These are phyloP conservation scores for Andalucia godoyi DNA, from an alignment of 78 protist genomes.

Conservation along the genomic window DNA sequence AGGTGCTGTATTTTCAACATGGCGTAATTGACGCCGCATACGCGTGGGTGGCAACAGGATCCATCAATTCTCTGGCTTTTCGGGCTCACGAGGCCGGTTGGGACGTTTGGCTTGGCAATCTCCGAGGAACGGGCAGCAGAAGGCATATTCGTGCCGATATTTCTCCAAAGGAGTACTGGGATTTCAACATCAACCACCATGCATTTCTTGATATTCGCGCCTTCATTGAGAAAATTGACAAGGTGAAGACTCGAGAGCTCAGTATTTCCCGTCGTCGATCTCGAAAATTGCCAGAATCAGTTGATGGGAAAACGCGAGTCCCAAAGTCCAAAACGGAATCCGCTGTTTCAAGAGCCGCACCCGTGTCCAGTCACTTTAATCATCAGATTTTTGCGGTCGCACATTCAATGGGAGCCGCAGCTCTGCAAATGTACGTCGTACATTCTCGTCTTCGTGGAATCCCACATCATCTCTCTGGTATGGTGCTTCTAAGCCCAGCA, in stretches of 20 bases:
- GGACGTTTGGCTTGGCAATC: slow-evolving; percentile 15
- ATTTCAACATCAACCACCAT: slow-evolving; percentile 11
- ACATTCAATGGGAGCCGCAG: slow-evolving; percentile 22
- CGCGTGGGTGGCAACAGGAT: slow-evolving; percentile 13
- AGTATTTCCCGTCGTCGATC: no score
- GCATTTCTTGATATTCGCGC: slow-evolving; percentile 2
- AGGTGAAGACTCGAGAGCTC: not conserved
- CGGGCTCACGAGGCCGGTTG: not conserved
- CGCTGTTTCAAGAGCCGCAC: no score
- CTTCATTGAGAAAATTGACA: not conserved
- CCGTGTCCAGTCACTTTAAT: no score
- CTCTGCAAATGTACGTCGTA: slow-evolving; percentile 5
- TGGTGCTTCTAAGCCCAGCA: slow-evolving; percentile 1
- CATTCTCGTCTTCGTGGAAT: not conserved
- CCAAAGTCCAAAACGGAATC: no score
- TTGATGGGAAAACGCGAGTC: no score
- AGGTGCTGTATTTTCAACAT: slow-evolving; percentile 12
- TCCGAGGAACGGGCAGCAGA: slow-evolving; percentile 11
- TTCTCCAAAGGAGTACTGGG: slow-evolving; percentile 6
- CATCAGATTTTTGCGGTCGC: slow-evolving; percentile 5
- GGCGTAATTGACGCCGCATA: slow-evolving; percentile 10
- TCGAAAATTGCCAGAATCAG: no score
- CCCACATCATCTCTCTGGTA: not conserved
- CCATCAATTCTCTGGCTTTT: not conserved
- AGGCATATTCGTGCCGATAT: not conserved